These are phyloP conservation scores for Viola pubescens DNA, from an alignment of 441 rosid species.

Conservation along the genomic window DNA sequence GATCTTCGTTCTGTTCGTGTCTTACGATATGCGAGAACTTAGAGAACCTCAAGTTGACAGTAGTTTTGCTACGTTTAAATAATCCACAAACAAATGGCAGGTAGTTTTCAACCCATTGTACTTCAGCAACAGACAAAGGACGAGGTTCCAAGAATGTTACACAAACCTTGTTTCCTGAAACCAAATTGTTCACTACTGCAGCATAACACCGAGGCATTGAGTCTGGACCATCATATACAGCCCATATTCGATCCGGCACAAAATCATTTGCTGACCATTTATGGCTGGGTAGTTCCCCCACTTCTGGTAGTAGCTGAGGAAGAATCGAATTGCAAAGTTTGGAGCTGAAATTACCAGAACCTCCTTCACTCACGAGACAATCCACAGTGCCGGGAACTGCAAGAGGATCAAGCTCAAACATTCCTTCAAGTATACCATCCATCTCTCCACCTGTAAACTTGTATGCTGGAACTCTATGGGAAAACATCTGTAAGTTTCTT, in stretches of 20 bases:
- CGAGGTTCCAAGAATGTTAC: slow-evolving; percentile 5
- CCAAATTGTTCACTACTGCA: slow-evolving; percentile 2
- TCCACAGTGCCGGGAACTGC: not conserved
- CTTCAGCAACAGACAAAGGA: not conserved
- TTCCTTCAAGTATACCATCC: not conserved
- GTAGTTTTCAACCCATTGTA: not conserved
- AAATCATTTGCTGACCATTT: slow-evolving; percentile 2
- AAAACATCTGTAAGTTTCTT: slow-evolving; percentile 4
- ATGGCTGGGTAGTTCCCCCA: not conserved
- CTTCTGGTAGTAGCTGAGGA: not conserved
- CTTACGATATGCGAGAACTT: slow-evolving; percentile 1
- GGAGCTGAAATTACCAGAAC: not conserved
- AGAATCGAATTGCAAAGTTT: not conserved
- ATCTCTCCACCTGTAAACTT: slow-evolving; percentile 3
- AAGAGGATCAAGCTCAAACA: slow-evolving; percentile 1
- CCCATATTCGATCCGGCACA: slow-evolving; percentile 2
- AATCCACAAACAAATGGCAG: slow-evolving; percentile 10
- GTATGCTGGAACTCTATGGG: slow-evolving; percentile 5
- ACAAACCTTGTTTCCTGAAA: not conserved
- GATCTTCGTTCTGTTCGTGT: not conserved
- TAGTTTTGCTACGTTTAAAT: slow-evolving; percentile 4
- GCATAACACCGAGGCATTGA: slow-evolving; percentile 5
- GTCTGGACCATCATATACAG: not conserved
- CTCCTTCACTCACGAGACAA: not conserved
- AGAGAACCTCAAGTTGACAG: not conserved